Conservation (phyloP, 352 stramenopile genomes). For the Phytophthora litchii region DNA sequence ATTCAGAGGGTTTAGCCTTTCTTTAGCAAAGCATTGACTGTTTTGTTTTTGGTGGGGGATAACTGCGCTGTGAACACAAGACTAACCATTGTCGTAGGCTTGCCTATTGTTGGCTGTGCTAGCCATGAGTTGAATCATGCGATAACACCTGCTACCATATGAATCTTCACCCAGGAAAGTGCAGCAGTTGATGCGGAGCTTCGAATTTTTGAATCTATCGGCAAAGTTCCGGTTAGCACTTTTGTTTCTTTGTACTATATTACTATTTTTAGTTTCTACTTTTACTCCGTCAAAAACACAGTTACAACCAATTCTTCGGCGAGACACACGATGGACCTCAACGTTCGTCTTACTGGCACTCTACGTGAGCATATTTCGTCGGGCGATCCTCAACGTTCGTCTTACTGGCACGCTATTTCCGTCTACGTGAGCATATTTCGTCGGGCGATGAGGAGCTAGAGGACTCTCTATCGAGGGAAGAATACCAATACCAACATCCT, state of each 20-base stretch:
- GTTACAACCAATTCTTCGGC: background rate
- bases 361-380: background rate
- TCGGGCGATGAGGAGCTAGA: background rate
- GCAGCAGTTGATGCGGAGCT: background rate
- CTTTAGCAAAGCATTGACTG: background rate
- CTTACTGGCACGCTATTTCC: constrained; percentile 4
- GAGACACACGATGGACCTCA: constrained; percentile 6
- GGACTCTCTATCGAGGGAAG: background rate
- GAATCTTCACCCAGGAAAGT: background rate
- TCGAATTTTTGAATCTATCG: background rate
- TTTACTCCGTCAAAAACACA: background rate
- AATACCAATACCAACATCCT: too few relatives aligned
- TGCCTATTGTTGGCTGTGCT: background rate
- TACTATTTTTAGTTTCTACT: background rate
- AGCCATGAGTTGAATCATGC: background rate
- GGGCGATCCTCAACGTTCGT: constrained; percentile 1
- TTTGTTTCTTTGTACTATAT: background rate
- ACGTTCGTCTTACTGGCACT: background rate
- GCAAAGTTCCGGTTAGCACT: background rate
- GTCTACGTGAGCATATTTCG: background rate
- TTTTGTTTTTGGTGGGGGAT: background rate
- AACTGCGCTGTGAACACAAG: constrained; percentile 1
- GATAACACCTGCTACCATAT: background rate
- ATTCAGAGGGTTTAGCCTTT: background rate
- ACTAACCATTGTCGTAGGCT: background rate